phyloP scores from a whole-genome alignment of 192 early-diverging fungal genomes.

The Backusella tuberculispora region DNA sequence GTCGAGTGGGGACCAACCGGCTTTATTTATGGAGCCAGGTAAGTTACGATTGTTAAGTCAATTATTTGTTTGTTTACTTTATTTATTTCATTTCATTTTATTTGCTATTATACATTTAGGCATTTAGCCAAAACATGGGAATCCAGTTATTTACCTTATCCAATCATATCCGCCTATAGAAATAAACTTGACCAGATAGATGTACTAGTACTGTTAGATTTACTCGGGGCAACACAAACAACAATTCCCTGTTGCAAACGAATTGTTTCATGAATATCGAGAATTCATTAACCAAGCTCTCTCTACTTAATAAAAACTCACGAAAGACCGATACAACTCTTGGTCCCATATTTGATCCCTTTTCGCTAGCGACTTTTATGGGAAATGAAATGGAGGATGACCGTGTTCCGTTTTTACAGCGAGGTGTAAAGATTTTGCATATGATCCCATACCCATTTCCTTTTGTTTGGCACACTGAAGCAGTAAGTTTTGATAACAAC shows the following conservation, averaged over 20 bases:
- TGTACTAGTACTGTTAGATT: conserved; percentile 80
- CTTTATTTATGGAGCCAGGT: conserved; percentile 86
- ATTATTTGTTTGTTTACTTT: not conserved
- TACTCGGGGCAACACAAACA: conserved; percentile 72
- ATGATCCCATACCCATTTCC: conserved; percentile 88
- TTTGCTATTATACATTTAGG: not conserved
- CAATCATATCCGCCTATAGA: not conserved
- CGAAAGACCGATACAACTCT: not conserved
- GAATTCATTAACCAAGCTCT: conserved; percentile 48
- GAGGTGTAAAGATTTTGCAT: conserved; percentile 85
- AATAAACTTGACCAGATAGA: conserved; percentile 7
- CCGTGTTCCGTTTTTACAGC: conserved; percentile 82
- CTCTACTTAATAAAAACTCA: not conserved
- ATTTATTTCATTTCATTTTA: not conserved
- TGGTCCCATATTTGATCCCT: conserved; percentile 19
- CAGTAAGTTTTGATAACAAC: conserved; percentile 32
- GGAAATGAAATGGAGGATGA: conserved; percentile 74
- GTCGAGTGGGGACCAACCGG: conserved; percentile 72
- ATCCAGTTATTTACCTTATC: not conserved
- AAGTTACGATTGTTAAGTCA: not conserved
- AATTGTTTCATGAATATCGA: conserved; percentile 74
- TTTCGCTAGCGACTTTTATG: conserved; percentile 13
- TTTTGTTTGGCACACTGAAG: conserved; percentile 77
- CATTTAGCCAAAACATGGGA: conserved; percentile 88
- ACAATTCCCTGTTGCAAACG: conserved; percentile 66